A percentile compares a stretch with the other conserved stretches of the same genome.
Evolutionary conservation across 768 basidiomycete genomes (phyloP).

Genomic region (Erythrobasidium yunnanense): DNA sequence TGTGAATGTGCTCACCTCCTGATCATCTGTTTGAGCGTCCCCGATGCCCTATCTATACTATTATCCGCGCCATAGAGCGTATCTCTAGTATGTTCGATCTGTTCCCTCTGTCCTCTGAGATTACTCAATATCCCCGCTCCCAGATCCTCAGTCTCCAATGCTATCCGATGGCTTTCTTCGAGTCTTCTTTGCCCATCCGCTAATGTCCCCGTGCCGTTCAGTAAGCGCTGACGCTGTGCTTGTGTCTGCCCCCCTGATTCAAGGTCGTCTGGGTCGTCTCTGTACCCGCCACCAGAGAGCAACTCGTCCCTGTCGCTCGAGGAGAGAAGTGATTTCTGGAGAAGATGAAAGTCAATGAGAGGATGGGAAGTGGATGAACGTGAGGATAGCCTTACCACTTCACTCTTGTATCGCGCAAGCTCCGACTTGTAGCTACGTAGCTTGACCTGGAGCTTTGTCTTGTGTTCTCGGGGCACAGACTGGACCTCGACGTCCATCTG

Average conservation of each 20-base stretch:
- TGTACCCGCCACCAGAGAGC: constrained; percentile 48
- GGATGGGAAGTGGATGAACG: neutral
- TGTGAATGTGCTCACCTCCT: constrained; percentile 55
- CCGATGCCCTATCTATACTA: constrained; percentile 79
- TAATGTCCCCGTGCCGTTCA: constrained; percentile 64
- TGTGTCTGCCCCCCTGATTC: constrained; percentile 45
- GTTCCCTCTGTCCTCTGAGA: constrained; percentile 75
- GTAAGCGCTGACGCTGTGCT: constrained; percentile 65
- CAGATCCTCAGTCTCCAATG: constrained; percentile 89
- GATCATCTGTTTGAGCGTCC: constrained; percentile 90
- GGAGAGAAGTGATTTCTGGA: constrained; percentile 57
- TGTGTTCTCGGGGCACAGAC: constrained; percentile 68
- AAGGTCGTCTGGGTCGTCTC: constrained; percentile 60
- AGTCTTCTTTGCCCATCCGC: constrained; percentile 75
- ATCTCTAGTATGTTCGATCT: constrained; percentile 83
- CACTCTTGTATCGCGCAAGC: constrained; percentile 68
- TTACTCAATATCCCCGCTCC: constrained; percentile 84
- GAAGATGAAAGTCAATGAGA: no score
- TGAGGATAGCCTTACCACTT: constrained; percentile 41
- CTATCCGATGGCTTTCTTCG: constrained; percentile 80
- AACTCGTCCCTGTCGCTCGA: constrained; percentile 66
- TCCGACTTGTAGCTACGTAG: constrained; percentile 64
- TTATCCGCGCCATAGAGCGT: constrained; percentile 81
- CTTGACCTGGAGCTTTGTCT: constrained; percentile 62
- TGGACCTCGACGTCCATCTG: constrained; percentile 99